Conservation (phyloP, 2,329 filamentous ascomycete genomes). For the Apiospora koreana region DNA sequence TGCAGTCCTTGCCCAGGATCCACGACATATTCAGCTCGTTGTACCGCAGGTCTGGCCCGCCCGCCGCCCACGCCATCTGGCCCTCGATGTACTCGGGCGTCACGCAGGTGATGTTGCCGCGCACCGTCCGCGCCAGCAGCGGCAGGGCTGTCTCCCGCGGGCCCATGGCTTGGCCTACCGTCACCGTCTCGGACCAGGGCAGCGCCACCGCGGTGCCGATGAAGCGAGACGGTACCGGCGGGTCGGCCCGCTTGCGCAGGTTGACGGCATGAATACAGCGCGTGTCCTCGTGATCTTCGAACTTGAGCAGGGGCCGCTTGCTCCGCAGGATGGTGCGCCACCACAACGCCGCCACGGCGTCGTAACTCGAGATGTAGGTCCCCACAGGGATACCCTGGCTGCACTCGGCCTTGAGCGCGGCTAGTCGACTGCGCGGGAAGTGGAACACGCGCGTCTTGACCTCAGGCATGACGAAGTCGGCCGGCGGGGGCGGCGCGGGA, state of each 20-base stretch:
- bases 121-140: slow-evolving; percentile 9
- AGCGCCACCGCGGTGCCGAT: not conserved
- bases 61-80: slow-evolving; percentile 8
- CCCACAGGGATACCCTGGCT: not conserved
- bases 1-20: not conserved
- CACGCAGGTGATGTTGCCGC: not conserved
- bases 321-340: slow-evolving; percentile 5
- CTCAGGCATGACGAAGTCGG: slow-evolving; percentile 3
- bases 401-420: slow-evolving; percentile 8
- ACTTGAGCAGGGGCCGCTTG: not conserved
- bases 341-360: slow-evolving; percentile 11
- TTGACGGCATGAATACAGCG: not conserved
- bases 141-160: not conserved
- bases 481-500: not conserved
- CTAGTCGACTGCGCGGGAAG: not conserved
- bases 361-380: not conserved
- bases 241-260: not conserved
- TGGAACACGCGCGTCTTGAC: slow-evolving; percentile 11
- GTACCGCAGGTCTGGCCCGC: slow-evolving; percentile 5
- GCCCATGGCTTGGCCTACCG: not conserved
- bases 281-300: not conserved
- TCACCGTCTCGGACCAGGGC: not conserved
- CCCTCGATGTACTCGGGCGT: not conserved
- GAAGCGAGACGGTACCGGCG: not conserved
- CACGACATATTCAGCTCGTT: slow-evolving; percentile 11